Percentiles rank a stretch among this genome's conserved stretches.
Evolutionary conservation across 331 rosid genomes (phyloP).

Genomic region (Rosa hybrid): DNA sequence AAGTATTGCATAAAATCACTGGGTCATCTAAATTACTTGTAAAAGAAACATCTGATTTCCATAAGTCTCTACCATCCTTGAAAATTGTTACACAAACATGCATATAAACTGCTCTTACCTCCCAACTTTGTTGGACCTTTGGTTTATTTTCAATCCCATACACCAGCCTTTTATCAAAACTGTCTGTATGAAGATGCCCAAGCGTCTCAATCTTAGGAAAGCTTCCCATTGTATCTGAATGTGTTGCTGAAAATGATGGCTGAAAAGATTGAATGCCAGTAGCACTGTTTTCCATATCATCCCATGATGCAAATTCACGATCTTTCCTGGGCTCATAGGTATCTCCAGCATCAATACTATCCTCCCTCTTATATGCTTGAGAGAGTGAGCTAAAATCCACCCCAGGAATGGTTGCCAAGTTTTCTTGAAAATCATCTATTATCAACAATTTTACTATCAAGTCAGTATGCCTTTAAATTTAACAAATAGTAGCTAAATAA

Average conservation of each 20-base stretch:
- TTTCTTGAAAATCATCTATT: slow-evolving; percentile 55
- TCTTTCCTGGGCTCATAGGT: slow-evolving; percentile 41
- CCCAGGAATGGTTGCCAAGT: slow-evolving; percentile 38
- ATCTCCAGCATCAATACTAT: slow-evolving; percentile 34
- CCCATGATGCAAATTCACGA: slow-evolving; percentile 41
- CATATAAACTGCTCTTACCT: slow-evolving; percentile 44
- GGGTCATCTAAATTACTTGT: background rate
- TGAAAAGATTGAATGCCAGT: slow-evolving; percentile 47
- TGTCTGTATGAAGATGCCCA: slow-evolving; percentile 38
- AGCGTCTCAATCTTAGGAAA: slow-evolving; percentile 37
- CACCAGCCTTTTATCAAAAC: slow-evolving; percentile 33
- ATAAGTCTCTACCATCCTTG: background rate
- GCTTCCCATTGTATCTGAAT: slow-evolving; percentile 31
- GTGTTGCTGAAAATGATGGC: slow-evolving; percentile 45
- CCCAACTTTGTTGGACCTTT: slow-evolving; percentile 49
- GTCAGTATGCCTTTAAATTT: background rate
- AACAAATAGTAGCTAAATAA: background rate
- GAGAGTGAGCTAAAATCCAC: slow-evolving; percentile 38
- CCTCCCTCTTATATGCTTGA: slow-evolving; percentile 41
- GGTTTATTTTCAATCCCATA: slow-evolving; percentile 27
- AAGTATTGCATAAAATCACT: background rate
- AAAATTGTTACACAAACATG: background rate
- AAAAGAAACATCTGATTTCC: background rate
- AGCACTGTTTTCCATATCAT: slow-evolving; percentile 39
- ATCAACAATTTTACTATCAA: background rate